Conservation (phyloP, 331 rosid genomes). For the Acacia pycnantha region DNA sequence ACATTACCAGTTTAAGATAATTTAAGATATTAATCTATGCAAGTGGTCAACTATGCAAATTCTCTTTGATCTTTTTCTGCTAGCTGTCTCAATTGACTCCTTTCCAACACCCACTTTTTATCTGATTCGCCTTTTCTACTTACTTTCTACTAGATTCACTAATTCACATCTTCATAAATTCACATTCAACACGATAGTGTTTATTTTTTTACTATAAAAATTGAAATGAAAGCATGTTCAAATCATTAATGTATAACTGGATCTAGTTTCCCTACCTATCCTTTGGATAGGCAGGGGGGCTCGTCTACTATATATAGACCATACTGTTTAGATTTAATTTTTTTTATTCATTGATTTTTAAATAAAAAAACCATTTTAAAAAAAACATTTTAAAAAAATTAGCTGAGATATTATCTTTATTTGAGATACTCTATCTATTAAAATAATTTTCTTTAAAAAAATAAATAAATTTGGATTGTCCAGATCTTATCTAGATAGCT, state of each 20-base stretch:
- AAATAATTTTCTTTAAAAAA: too few species aligned
- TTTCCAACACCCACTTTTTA: background rate
- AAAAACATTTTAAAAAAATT: too few species aligned
- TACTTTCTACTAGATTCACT: constrained; percentile 7
- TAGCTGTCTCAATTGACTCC: background rate
- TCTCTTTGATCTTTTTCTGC: background rate
- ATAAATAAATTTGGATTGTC: too few species aligned
- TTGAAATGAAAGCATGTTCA: background rate
- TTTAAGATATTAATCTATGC: background rate
- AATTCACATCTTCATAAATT: background rate
- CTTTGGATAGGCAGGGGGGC: too few species aligned
- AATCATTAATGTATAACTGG: background rate
- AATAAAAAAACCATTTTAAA: too few species aligned
- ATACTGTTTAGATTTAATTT: too few species aligned
- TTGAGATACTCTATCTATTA: too few species aligned
- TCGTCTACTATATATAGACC: too few species aligned
- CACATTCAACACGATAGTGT: background rate
- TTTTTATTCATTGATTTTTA: too few species aligned
- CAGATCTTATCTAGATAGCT: too few species aligned
- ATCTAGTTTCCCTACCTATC: too few species aligned
- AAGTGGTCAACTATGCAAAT: background rate
- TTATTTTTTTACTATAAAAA: background rate
- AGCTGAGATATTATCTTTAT: too few species aligned
- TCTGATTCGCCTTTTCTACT: background rate
- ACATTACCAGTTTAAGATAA: background rate